phyloP scores from a whole-genome alignment of 176 grass and related monocot genomes.

The Rhynchospora pubera region DNA sequence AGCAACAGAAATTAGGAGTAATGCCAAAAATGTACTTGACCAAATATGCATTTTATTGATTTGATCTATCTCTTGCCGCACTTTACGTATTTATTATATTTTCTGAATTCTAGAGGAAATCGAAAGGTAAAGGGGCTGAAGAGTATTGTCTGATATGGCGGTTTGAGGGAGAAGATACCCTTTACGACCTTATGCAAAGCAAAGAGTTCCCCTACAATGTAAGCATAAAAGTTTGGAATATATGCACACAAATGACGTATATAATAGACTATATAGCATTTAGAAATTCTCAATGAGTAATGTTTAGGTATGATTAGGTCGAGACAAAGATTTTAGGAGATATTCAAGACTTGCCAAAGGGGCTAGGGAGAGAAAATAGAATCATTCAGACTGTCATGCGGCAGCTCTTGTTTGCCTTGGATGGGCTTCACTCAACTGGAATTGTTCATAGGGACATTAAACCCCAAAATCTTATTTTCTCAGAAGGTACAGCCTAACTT shows the following conservation, averaged over 20 bases:
- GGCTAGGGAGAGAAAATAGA: slow-evolving; percentile 78
- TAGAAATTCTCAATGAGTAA: not conserved
- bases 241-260: not conserved
- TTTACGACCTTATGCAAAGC: slow-evolving; percentile 80
- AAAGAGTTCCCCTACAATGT: slow-evolving; percentile 99
- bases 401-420: slow-evolving; percentile 92
- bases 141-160: slow-evolving; percentile 94
- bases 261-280: not conserved
- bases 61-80: not conserved
- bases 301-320: slow-evolving; percentile 42
- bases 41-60: not conserved
- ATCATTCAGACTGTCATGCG: slow-evolving; percentile 94
- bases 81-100: not conserved
- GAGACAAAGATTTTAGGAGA: slow-evolving; percentile 95
- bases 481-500: slow-evolving; percentile 47
- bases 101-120: slow-evolving; percentile 48
- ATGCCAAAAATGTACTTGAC: not conserved
- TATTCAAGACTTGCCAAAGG: slow-evolving; percentile 75
- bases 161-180: slow-evolving; percentile 81
- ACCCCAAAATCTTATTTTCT: slow-evolving; percentile 99
- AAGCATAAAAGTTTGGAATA: slow-evolving; percentile 25
- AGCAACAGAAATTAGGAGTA: not conserved
- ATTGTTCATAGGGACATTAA: slow-evolving; percentile 99
- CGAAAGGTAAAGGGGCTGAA: slow-evolving; percentile 65
- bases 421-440: slow-evolving; percentile 91